Percentiles rank a stretch among this genome's conserved stretches.
Evolutionary conservation across 164 flowering plant species (phyloP).

Genomic region (Nymphaea thermarum): DNA sequence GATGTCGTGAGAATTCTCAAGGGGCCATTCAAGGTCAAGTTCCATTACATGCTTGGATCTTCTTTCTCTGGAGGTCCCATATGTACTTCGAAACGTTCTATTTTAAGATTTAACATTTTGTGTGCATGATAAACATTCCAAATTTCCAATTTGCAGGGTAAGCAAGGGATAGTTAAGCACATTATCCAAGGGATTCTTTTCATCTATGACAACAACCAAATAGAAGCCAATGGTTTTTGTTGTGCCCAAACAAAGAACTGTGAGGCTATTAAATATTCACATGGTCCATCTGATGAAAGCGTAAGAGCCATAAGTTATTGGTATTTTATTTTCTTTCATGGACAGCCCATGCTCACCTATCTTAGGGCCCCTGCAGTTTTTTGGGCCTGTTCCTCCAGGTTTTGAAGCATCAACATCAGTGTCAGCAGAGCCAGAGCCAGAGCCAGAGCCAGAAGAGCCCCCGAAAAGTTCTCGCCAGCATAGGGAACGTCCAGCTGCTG

Average conservation of each 20-base stretch:
- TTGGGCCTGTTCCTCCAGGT: constrained; percentile 29
- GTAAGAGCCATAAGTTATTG: constrained; percentile 2
- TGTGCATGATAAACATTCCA: background rate
- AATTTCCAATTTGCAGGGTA: constrained; percentile 46
- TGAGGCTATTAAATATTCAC: constrained; percentile 44
- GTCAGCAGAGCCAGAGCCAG: constrained; percentile 47
- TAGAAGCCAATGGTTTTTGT: constrained; percentile 64
- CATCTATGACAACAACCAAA: constrained; percentile 49
- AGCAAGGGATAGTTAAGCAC: constrained; percentile 62
- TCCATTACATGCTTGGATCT: background rate
- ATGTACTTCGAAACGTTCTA: background rate
- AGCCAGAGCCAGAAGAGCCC: constrained; percentile 9
- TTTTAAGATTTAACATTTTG: background rate
- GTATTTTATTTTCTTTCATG: background rate
- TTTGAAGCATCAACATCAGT: constrained; percentile 44
- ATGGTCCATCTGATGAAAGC: constrained; percentile 24
- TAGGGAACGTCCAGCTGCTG: constrained; percentile 35
- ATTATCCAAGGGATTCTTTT: constrained; percentile 61
- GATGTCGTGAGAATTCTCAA: constrained; percentile 60
- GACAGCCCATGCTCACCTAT: constrained; percentile 1
- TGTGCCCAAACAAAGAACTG: constrained; percentile 55
- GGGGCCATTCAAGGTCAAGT: constrained; percentile 66
- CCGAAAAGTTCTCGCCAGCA: constrained; percentile 38
- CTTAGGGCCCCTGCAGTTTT: constrained; percentile 26
- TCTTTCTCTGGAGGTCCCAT: background rate